Base-by-base conservation (phyloP, 495 filamentous ascomycete species). In the Penicillium flavigenum region DNA sequence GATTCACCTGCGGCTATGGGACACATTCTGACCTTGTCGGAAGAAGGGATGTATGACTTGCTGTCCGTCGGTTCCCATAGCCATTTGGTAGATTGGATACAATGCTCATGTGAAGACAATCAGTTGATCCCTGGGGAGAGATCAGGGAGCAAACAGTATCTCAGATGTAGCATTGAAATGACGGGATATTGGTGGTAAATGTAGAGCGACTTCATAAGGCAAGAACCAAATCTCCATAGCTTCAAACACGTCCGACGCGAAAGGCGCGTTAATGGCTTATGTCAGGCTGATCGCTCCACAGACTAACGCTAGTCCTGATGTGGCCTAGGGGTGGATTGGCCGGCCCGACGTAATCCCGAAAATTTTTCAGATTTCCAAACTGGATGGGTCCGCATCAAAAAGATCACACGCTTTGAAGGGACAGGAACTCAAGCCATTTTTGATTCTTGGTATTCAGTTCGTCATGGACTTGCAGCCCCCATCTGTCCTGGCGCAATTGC, bases 401-500 rank as follows among this genome's bases (percentile, higher is more conserved):
- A 46, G 44, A 47, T 59, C 53, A 53, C 61, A 68, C 55, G 58
- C 45, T 42, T 26, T 63, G 47, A 64, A 62, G 63, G 57, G 65
- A 63, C 56, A 48, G 58, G 57, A 64, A 61, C 44, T 46, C 26
- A 54, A 46, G 47, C 20, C 43, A 22, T 26, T 58, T 48, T 36
- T 57, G 20, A 39, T 56, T 57, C 45, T 49, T 32, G 29, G n/a
- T 47, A 62, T 60, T 47, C 38, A 51, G 6, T 55, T 47, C 19
- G 59, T 52, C 58, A 80, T 79, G 76, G 75, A 78, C 64, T 49
- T 80, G 43, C 76, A 76, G 54, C 57, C 75, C 42, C 76, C 78
- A 11, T 78, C 76, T 17, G 79, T 87, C 53, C 73, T 93, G 61
- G 83, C 88, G 34, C 74, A 84, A 43, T 74, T 93, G 65, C 86